Percentiles rank a stretch among this genome's conserved stretches.
Conservation (phyloP, 75 land plant genomes). For the Isoetes taiwanensis region DNA sequence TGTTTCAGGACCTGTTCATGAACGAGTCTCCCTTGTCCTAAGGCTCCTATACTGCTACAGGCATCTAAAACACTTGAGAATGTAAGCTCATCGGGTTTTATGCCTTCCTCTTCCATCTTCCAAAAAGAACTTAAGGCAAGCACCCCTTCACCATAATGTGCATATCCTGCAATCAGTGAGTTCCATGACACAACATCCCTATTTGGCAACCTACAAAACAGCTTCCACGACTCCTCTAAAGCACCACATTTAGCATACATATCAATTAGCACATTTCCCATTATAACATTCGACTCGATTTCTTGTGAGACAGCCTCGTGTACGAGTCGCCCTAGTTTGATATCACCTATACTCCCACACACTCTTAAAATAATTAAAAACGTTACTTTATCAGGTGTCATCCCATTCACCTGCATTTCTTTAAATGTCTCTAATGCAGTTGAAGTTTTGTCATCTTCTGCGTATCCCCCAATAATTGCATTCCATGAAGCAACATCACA, state of each 20-base stretch:
- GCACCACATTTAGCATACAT: not conserved
- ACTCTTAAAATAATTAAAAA: not conserved
- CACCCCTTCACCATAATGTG: too few relatives aligned
- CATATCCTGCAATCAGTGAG: too few relatives aligned
- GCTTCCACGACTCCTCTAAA: too few relatives aligned
- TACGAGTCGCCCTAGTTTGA: not conserved
- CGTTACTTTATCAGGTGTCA: not conserved
- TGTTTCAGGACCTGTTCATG: slow-evolving; percentile 6
- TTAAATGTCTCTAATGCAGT: not conserved
- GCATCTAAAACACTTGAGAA: not conserved
- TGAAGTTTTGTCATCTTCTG: not conserved
- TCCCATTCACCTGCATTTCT: not conserved
- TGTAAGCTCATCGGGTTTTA: not conserved
- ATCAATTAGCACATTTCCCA: not conserved
- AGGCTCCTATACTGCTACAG: not conserved
- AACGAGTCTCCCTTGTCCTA: not conserved
- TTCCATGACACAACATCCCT: too few relatives aligned
- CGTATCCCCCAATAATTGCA: not conserved
- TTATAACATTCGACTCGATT: not conserved
- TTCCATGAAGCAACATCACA: not conserved
- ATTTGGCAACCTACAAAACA: too few relatives aligned
- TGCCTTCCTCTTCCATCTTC: not conserved
- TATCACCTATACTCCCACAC: not conserved
- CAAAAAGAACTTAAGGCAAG: not conserved
- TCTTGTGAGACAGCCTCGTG: too few relatives aligned